Conservation (phyloP, 768 basidiomycete genomes). For the Lactifluus echinatus region DNA sequence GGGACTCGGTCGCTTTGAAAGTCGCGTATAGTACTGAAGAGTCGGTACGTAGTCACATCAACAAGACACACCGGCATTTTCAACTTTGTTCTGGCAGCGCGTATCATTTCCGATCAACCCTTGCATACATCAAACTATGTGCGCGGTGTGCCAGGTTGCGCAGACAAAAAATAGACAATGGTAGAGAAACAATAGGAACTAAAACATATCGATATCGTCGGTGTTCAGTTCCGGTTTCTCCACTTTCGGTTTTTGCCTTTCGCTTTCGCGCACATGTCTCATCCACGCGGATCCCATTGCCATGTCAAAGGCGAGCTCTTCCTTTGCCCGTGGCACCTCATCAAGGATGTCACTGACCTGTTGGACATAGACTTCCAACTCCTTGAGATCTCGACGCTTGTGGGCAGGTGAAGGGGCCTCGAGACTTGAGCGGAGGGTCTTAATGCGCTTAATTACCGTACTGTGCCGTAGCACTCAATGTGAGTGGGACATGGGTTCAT, state of each 20-base stretch:
- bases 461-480: neutral
- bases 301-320: constrained; percentile 2
- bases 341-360: neutral
- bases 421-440: neutral
- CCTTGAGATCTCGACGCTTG: neutral
- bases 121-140: no score
- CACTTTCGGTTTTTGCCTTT: constrained; percentile 3
- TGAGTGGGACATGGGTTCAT: neutral
- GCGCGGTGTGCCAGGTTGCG: neutral
- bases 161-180: no score
- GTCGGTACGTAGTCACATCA: no score
- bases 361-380: neutral
- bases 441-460: neutral
- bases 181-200: neutral
- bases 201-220: constrained; percentile 5
- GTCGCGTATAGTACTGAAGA: no score
- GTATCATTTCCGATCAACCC: neutral
- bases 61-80: no score
- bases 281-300: constrained; percentile 2
- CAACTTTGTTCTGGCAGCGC: neutral
- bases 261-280: neutral
- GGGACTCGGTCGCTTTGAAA: no score
- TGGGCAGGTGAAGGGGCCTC: neutral
- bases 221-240: constrained; percentile 10
- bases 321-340: constrained; percentile 1